A percentile compares a stretch with the other conserved stretches of the same genome.
phyloP scores from a whole-genome alignment of 2,329 filamentous ascomycete genomes.

The Rasamsonia emersonii region DNA sequence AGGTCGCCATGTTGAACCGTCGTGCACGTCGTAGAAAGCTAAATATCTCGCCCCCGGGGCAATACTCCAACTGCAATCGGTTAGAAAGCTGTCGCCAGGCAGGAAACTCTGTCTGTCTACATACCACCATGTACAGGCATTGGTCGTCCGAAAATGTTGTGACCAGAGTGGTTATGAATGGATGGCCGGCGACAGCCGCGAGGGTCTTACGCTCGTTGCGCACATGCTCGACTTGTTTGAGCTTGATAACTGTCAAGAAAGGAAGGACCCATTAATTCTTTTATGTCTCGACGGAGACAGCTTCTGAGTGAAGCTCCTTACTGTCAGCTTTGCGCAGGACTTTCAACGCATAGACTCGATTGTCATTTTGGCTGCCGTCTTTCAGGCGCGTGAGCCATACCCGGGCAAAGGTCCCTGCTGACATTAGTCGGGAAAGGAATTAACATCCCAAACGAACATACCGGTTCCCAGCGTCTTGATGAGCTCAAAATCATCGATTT shows the following conservation, averaged over 20 bases:
- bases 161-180: conserved; percentile 58
- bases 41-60: conserved; percentile 59
- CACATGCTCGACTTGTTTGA: conserved; percentile 62
- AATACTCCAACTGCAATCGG: conserved; percentile 50
- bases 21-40: conserved; percentile 54
- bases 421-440: conserved; percentile 6
- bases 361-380: conserved; percentile 16
- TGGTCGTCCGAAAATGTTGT: conserved; percentile 57
- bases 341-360: conserved; percentile 42
- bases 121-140: conserved; percentile 46
- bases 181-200: conserved; percentile 53
- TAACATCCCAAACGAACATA: conserved; percentile 14
- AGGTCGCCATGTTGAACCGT: conserved; percentile 54
- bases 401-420: conserved; percentile 41
- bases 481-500: conserved; percentile 37
- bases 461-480: conserved; percentile 43
- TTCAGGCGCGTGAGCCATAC: conserved; percentile 41
- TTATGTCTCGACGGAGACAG: conserved; percentile 4
- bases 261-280: conserved; percentile 7
- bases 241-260: conserved; percentile 32
- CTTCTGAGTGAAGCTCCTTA: conserved; percentile 13
- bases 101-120: conserved; percentile 4
- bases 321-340: conserved; percentile 43
- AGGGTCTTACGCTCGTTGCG: conserved; percentile 58
- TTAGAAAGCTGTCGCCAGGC: neutral